Evolutionary conservation across 2,329 filamentous ascomycete genomes (phyloP), one percentile per base, ranked within the genome.

Genomic region (Talaromyces piceae): DNA sequence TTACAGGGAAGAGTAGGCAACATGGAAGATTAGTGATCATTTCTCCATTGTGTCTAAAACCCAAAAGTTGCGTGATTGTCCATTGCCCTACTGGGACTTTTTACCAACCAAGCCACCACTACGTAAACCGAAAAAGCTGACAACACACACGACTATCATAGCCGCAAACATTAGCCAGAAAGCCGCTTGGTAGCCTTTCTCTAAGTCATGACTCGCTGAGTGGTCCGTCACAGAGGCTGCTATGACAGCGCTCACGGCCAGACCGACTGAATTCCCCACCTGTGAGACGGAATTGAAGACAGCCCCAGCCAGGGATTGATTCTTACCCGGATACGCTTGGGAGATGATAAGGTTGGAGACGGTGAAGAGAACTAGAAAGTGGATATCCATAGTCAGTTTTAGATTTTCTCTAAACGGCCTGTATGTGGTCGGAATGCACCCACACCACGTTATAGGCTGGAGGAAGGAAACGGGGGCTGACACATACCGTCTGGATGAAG

Each of bases 271-370:
- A 16, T 72, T 74, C 0, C 80, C 80, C 47, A 83, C 75, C 56
- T 83, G 79, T 0, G 72, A 65, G 1, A 77, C 68, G 0, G 79
- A 81, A 54, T 80, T 82, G 63, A 83, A 84, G 0, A 84, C 79
- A 0, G 78, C 80, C 0, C 81, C 81, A 0, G 79, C 80, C 0
- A 84, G 66, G 0, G 77, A 77, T 52, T 84, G 80, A 0, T 73
- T 81, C 9, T 79, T 66, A 9, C 73, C 67, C 0, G 78, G 75
- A 54, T 82, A 83, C 3, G 70, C 72, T 11, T 78, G 74, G 0
- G 73, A 72, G 7, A 83, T 73, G 4, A 82, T 64, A 12, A 83
- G 70, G 22, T 77, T 67, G 0, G 74, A 77, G 2, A 83, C 73
- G 0, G 77, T 82, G 59, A 80, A 82, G 5, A 83, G 66, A 0